These are phyloP conservation scores for Cercospora sp. DNA, from an alignment of 2,329 filamentous ascomycete species.

Conservation along the genomic window DNA sequence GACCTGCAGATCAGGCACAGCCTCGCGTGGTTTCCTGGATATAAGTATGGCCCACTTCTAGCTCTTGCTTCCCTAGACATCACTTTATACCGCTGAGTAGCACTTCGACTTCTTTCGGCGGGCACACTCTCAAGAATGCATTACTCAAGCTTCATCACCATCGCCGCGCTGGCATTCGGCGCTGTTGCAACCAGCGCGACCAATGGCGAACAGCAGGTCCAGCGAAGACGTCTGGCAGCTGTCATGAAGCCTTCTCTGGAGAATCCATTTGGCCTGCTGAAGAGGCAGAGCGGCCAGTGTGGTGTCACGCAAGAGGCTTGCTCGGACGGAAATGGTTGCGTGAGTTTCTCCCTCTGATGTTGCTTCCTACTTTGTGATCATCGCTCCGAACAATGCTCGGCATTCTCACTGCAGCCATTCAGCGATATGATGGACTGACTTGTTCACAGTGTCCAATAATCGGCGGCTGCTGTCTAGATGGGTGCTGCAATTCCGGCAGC, in stretches of 20 bases:
- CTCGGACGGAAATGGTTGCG: background rate
- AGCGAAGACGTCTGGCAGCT: background rate
- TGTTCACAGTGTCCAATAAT: background rate
- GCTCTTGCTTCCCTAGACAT: background rate
- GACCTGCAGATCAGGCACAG: background rate
- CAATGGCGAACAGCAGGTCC: background rate
- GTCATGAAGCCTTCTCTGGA: background rate
- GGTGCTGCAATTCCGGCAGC: background rate
- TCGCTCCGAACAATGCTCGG: background rate
- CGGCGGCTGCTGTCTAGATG: slow-evolving; percentile 1
- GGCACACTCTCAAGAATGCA: background rate
- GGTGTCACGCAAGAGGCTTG: background rate
- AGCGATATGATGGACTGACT: background rate
- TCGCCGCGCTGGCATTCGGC: background rate
- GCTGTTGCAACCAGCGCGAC: background rate
- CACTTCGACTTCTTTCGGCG: background rate
- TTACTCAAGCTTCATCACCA: background rate
- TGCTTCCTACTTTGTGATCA: no score
- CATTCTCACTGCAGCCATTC: background rate
- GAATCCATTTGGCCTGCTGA: background rate
- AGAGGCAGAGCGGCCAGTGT: background rate
- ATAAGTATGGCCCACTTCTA: background rate
- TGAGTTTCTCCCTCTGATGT: background rate
- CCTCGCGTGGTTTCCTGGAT: background rate
- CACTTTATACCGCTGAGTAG: background rate